Conservation (phyloP, 768 basidiomycete genomes). For the Phaeolepiota aurea region DNA sequence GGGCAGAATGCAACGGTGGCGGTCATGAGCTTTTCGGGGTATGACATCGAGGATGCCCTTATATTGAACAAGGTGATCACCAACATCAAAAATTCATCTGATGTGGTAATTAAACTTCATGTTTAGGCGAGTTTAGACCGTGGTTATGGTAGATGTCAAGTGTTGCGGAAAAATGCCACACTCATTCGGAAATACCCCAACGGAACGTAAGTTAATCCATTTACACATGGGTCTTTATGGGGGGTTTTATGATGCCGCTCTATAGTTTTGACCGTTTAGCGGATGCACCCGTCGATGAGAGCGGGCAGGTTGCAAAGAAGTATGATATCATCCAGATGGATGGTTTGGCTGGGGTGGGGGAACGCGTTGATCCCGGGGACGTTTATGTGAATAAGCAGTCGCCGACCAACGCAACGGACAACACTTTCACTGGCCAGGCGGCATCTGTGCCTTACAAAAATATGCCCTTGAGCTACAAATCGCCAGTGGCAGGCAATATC, state of each 20-base stretch:
- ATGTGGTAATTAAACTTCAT: constrained; percentile 3
- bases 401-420: constrained; percentile 89
- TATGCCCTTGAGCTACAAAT: constrained; percentile 88
- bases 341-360: constrained; percentile 91
- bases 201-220: constrained; percentile 67
- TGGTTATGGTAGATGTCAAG: constrained; percentile 96
- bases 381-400: constrained; percentile 97
- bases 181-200: constrained; percentile 95
- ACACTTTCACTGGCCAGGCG: constrained; percentile 78
- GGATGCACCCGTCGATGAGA: constrained; percentile 82
- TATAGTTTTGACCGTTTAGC: constrained; percentile 89
- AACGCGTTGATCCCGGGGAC: constrained; percentile 87
- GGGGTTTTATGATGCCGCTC: no score
- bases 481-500: constrained; percentile 86
- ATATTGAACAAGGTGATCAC: constrained; percentile 78
- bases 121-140: constrained; percentile 87
- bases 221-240: no score
- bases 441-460: constrained; percentile 86
- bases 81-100: constrained; percentile 1
- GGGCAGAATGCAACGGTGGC: constrained; percentile 98
- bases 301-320: constrained; percentile 69
- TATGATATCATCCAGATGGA: constrained; percentile 90
- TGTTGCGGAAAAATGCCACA: constrained; percentile 90
- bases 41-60: constrained; percentile 98
- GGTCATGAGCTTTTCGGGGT: constrained; percentile 98